Base-by-base conservation (phyloP, 768 basidiomycete genomes). In the Asterophora parasitica region DNA sequence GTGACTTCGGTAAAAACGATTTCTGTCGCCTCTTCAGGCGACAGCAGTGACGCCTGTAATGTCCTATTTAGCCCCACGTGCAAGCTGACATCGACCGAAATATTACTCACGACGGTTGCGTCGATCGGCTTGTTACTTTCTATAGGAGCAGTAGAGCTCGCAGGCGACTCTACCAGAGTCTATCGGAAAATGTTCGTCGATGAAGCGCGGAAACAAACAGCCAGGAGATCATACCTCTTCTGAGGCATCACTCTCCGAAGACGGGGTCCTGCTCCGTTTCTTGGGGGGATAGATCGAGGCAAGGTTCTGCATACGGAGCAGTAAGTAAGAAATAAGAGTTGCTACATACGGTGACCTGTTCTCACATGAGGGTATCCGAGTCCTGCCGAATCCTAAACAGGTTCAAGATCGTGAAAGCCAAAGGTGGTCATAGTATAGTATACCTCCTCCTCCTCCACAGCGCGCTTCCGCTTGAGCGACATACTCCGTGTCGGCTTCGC, bases 281-380 rank as follows among this genome's bases (percentile, higher is more conserved):
- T 60, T 60, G 3, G 62, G 57, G 48, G 76, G 74, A 52, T 78
- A 76, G 46, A 76, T 73, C 45, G 73, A 64, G 3, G 66, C 61
- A n/a, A 76, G 66, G 46, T 78, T 76, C 76, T 78, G 50, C 16
- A 39, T n/a, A 9, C 42, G 28, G 26, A 27, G 19, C 36, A 26
- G 33, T 44, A 15, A 48, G 38, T 28, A 41, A 27, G 12, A 48
- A 7, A 49, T 44, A 13, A 13, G 28, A 23, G 23, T 23, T 23
- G 23, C 23, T 3, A 23, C 6, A 36, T 3, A 37, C 20, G 35
- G 38, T 10, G 12, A 34, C 33, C 49, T 23, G 31, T 20, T 48
- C 68, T 58, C 44, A 77, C 76, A 60, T 71, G 62, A 50, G 76
- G 76, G 50, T 77, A 77, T 9, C 23, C 23, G 23, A 23, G 23